phyloP scores from a whole-genome alignment of 768 basidiomycete species.

The Kwoniella europaea region DNA sequence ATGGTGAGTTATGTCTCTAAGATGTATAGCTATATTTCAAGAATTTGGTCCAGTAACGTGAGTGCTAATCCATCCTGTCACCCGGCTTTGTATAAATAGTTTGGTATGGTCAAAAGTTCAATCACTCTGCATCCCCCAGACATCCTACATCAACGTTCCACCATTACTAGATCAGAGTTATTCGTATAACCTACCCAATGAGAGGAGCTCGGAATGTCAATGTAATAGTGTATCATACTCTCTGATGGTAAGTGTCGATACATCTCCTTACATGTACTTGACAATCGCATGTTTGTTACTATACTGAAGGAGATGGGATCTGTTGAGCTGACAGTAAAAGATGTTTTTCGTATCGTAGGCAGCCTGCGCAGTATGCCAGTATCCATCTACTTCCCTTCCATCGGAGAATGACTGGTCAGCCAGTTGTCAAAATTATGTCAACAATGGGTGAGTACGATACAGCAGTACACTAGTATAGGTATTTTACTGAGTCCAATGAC shows the following conservation, averaged over 20 bases:
- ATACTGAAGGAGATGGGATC: not conserved
- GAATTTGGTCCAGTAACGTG: no score
- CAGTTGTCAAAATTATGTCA: constrained; percentile 15
- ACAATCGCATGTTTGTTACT: not conserved
- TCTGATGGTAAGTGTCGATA: constrained; percentile 39
- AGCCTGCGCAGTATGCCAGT: constrained; percentile 31
- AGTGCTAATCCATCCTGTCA: not conserved
- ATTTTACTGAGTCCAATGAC: not conserved
- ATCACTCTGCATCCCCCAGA: constrained; percentile 40
- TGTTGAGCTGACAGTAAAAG: no score
- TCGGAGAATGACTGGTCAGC: constrained; percentile 13
- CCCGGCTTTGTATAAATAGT: constrained; percentile 15
- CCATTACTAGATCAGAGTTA: constrained; percentile 38
- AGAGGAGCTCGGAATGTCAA: constrained; percentile 30
- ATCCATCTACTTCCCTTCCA: constrained; percentile 5
- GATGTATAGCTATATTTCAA: not conserved
- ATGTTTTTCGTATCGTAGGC: constrained; percentile 6
- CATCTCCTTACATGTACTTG: not conserved
- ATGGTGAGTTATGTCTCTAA: constrained; percentile 35
- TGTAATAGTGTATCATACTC: constrained; percentile 44
- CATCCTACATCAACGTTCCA: constrained; percentile 44
- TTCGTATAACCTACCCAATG: constrained; percentile 36
- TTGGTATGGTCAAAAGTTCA: constrained; percentile 47
- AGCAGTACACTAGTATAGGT: not conserved
- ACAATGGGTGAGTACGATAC: constrained; percentile 12